Evolutionary conservation across 2,329 filamentous ascomycete genomes (phyloP), one percentile per base, ranked within the genome.

Genomic region (Phyllosticta capitalensis): DNA sequence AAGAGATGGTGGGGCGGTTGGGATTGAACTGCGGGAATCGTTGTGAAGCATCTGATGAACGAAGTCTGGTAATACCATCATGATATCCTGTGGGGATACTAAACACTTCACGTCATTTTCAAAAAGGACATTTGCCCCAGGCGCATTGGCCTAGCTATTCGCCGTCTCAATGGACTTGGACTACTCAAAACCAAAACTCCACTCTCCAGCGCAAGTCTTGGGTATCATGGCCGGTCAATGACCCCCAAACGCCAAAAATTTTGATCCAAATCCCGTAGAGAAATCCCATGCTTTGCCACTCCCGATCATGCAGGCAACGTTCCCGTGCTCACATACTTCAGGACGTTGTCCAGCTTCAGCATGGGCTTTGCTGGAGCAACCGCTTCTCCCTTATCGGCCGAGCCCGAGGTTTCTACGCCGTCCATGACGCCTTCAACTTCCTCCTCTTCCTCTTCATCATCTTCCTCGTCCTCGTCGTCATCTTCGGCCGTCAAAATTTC

Each of bases 391-490:
- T 60, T 60, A 24, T 56, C 53, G 14, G 52, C 55, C 12, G 49
- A 50, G 24, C 54, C 55, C 17, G 55, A 26, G 14, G 21, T 26
- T 48, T 80, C 79, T 7, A 73, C 55, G 2, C 54, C 59, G 14
- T 80, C 79, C 17, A 73, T 80, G 0, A 80, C 81, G 0, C 80
- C 81, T 0, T 82, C 82, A 0, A 82, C 81, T 0, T 84, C 83
- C 5, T 75, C 75, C 5, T 74, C 75, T 26, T 75, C 74, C 2
- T 75, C 75, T 9, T 75, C 75, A 2, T 72, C 73, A 10, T 76
- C 83, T 2, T 82, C 81, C 0, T 64, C 65, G 9, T 63, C 62
- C 9, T 65, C 65, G n/a, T 64, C 66, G 55, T 65, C 64, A 28
- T 63, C 64, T 60, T 85, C 79, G 1, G 30, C 58, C 49, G 54